phyloP scores from a whole-genome alignment of 768 basidiomycete species.

The Auricularia heimuer region DNA sequence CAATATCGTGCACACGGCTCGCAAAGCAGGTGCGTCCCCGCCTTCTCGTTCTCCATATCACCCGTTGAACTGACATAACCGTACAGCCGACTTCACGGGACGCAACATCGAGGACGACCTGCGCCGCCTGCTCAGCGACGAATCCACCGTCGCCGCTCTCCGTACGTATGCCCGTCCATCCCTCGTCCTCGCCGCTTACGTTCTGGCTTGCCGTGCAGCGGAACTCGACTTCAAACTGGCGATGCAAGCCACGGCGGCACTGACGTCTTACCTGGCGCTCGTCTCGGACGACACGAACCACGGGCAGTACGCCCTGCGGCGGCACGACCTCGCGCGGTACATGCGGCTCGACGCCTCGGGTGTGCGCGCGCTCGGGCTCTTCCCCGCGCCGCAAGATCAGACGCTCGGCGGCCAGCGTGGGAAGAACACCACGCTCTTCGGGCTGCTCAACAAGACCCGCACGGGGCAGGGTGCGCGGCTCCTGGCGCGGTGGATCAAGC shows the following conservation, averaged over 20 bases:
- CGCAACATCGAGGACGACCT: conserved; percentile 77
- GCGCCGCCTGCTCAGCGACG: conserved; percentile 49
- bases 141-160: conserved; percentile 33
- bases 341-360: conserved; percentile 97
- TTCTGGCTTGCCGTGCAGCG: conserved; percentile 32
- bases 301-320: conserved; percentile 67
- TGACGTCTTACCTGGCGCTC: conserved; percentile 75
- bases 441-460: conserved; percentile 89
- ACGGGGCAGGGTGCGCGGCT: conserved; percentile 88
- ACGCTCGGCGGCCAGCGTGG: conserved; percentile 16
- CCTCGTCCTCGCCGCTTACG: conserved; percentile 31
- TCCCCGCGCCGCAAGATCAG: conserved; percentile 57
- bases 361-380: conserved; percentile 76
- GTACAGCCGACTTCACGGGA: conserved; percentile 69
- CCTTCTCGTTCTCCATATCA: not conserved
- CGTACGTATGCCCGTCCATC: conserved; percentile 33
- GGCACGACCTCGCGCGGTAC: conserved; percentile 87
- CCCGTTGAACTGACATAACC: not conserved
- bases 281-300: conserved; percentile 69
- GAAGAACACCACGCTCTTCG: conserved; percentile 80
- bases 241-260: conserved; percentile 69
- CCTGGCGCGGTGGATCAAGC: conserved; percentile 88
- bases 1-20: conserved; percentile 80
- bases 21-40: conserved; percentile 61
- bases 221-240: conserved; percentile 69